These are phyloP conservation scores for Fusarium pilosicola DNA, from an alignment of 2,329 filamentous ascomycete genomes.

Conservation along the genomic window DNA sequence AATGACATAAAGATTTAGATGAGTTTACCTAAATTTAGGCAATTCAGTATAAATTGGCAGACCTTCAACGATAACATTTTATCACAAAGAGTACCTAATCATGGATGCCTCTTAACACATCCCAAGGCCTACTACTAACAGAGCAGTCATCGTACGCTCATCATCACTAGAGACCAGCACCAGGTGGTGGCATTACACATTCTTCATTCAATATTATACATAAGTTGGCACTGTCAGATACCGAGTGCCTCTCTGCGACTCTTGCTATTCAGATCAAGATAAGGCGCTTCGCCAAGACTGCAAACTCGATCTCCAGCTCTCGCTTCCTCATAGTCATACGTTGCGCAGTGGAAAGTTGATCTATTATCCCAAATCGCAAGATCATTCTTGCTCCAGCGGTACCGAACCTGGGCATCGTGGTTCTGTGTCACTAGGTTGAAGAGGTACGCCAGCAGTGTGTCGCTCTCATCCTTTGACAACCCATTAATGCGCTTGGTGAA, in stretches of 20 bases:
- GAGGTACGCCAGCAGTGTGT: slow-evolving; percentile 60
- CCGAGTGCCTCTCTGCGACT: slow-evolving; percentile 52
- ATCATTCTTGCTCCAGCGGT: slow-evolving; percentile 63
- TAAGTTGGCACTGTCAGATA: neutral
- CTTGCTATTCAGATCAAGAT: slow-evolving; percentile 52
- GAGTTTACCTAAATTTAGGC: neutral
- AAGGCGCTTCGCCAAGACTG: slow-evolving; percentile 56
- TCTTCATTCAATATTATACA: neutral
- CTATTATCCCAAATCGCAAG: slow-evolving; percentile 74
- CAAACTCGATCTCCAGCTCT: slow-evolving; percentile 55
- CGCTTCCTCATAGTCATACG: slow-evolving; percentile 66
- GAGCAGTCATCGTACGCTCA: too few species aligned
- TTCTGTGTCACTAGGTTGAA: slow-evolving; percentile 62
- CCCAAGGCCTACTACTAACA: neutral
- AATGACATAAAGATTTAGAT: neutral
- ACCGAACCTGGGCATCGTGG: slow-evolving; percentile 67
- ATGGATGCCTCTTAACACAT: neutral
- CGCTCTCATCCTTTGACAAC: slow-evolving; percentile 63
- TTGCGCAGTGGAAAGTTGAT: slow-evolving; percentile 62
- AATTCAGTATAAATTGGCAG: neutral
- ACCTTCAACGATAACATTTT: neutral
- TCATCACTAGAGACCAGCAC: too few species aligned
- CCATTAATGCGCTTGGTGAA: slow-evolving; percentile 66
- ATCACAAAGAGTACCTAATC: neutral
- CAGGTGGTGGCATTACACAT: neutral